phyloP scores from a whole-genome alignment of 495 filamentous ascomycete species.

The Aspergillus campestris region DNA sequence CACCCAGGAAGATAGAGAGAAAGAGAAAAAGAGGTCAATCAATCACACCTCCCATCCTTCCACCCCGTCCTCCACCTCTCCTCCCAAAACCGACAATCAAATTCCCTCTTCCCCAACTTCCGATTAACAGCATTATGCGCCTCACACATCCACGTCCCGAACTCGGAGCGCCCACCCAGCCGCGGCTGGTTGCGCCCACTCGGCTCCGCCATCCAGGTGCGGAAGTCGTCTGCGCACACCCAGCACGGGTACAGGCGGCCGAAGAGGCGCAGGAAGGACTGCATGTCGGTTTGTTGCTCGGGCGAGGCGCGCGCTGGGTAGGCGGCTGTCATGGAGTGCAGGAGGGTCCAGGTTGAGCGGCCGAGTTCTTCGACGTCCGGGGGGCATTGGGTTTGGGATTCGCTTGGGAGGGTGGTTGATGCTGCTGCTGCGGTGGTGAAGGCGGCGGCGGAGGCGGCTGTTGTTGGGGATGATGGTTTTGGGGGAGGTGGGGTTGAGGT shows the following conservation, averaged over 20 bases:
- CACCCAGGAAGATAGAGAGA: background rate
- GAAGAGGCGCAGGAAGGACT: slow-evolving; percentile 71
- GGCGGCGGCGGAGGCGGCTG: slow-evolving; percentile 6
- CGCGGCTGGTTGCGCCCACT: slow-evolving; percentile 53
- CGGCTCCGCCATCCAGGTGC: slow-evolving; percentile 63
- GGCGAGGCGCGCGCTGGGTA: slow-evolving; percentile 65
- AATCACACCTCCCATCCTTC: slow-evolving; percentile 69
- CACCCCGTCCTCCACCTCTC: slow-evolving; percentile 92
- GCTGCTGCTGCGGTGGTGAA: slow-evolving; percentile 11
- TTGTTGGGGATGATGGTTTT: slow-evolving; percentile 5
- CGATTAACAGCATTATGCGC: slow-evolving; percentile 97
- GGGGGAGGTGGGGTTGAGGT: slow-evolving; percentile 17
- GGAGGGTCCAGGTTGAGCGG: slow-evolving; percentile 81
- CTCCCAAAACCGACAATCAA: slow-evolving; percentile 88
- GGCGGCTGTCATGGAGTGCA: slow-evolving; percentile 80
- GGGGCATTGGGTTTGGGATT: slow-evolving; percentile 32
- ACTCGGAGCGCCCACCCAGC: slow-evolving; percentile 59
- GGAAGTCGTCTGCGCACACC: slow-evolving; percentile 90
- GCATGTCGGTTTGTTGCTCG: slow-evolving; percentile 63
- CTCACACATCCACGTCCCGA: slow-evolving; percentile 92
- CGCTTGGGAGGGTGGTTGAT: background rate
- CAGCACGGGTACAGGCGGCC: slow-evolving; percentile 87
- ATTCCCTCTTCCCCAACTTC: slow-evolving; percentile 83
- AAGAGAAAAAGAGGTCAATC: slow-evolving; percentile 5
- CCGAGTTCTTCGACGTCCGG: slow-evolving; percentile 70